These are phyloP conservation scores for Nyctanthes arbortristis DNA, from an alignment of 257 asterid species.

Conservation along the genomic window DNA sequence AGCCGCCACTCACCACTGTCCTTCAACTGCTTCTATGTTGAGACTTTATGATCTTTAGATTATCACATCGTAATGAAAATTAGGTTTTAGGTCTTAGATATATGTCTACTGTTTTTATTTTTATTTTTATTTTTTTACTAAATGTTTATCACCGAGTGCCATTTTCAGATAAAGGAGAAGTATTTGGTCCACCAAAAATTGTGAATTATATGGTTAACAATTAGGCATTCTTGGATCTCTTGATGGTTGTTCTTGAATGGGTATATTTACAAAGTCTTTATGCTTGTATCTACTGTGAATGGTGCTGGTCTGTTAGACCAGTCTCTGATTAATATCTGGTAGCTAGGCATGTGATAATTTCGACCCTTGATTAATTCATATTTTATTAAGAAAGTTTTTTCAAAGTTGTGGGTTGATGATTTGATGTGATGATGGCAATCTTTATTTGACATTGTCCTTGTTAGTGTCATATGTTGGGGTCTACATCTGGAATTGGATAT, in stretches of 20 bases:
- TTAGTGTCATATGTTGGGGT: not conserved
- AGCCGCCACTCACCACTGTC: not conserved
- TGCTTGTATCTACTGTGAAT: not conserved
- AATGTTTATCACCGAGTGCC: not conserved
- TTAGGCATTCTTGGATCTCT: slow-evolving; percentile 11
- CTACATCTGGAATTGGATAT: not conserved
- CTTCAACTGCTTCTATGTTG: slow-evolving; percentile 1
- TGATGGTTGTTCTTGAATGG: slow-evolving; percentile 2
- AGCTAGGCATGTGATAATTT: not conserved
- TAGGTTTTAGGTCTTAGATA: slow-evolving; percentile 6
- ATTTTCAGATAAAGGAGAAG: not conserved
- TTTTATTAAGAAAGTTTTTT: not conserved
- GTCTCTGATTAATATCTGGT: slow-evolving; percentile 5
- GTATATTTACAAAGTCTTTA: not conserved
- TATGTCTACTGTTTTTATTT: not conserved
- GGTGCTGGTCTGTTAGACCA: not conserved
- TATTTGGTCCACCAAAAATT: slow-evolving; percentile 2
- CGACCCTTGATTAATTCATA: not conserved
- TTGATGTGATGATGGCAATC: not conserved
- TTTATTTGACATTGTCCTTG: not conserved
- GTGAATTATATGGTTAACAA: slow-evolving; percentile 13
- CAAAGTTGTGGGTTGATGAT: not conserved
- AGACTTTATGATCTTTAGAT: not conserved
- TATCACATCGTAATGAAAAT: not conserved
- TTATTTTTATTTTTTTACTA: not conserved